Conservation (phyloP, 371 early-diverging fungal genomes). For the Mortierella sp. region DNA sequence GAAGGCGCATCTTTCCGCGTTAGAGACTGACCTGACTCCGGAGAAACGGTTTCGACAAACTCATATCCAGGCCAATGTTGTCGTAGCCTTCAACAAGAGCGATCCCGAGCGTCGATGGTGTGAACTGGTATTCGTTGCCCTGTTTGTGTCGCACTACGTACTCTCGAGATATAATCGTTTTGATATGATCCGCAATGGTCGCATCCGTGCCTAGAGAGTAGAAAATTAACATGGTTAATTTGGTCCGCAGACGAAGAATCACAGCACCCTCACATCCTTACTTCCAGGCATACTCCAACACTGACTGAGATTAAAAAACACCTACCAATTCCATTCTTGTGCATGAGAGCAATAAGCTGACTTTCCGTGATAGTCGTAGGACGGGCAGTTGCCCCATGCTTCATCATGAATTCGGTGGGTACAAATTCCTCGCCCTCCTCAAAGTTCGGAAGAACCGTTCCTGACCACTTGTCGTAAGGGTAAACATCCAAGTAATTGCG, state of each 20-base stretch:
- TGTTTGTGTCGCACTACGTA: conserved; percentile 84
- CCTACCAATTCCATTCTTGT: conserved; percentile 96
- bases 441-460: conserved; percentile 82
- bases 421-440: conserved; percentile 76
- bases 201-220: conserved; percentile 93
- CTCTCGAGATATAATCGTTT: conserved; percentile 92
- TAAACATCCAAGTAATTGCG: conserved; percentile 97
- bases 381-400: conserved; percentile 79
- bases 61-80: conserved; percentile 85
- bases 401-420: conserved; percentile 77
- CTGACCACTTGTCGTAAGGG: conserved; percentile 94
- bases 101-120: conserved; percentile 93
- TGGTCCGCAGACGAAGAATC: too few species aligned
- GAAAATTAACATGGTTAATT: background rate
- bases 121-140: conserved; percentile 68
- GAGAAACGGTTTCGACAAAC: conserved; percentile 87
- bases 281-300: too few species aligned
- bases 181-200: conserved; percentile 99
- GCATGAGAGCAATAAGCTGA: conserved; percentile 97
- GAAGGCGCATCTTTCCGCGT: too few species aligned
- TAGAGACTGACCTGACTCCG: conserved; percentile 73
- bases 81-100: conserved; percentile 95
- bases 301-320: background rate
- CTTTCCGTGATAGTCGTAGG: conserved; percentile 93
- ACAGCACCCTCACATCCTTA: too few species aligned